Conservation (phyloP, 495 filamentous ascomycete genomes). For the Xylaria cubensis region DNA sequence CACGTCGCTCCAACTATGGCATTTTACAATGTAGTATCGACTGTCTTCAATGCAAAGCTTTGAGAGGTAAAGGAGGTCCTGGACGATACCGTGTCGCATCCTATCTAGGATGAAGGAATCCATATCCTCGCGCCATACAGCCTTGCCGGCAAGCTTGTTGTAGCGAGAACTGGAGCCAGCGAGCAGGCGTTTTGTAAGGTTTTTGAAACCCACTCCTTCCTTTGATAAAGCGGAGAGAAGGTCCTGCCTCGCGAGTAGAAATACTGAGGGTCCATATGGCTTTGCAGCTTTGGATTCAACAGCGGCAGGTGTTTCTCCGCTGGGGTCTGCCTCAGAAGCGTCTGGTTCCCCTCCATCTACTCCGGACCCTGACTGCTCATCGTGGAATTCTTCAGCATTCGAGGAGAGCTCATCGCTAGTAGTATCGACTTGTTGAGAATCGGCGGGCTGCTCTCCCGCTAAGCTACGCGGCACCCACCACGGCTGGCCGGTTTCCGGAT, state of each 20-base stretch:
- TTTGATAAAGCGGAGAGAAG: constrained; percentile 27
- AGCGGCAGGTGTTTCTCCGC: not conserved
- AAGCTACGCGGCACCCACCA: constrained; percentile 66
- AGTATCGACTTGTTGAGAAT: constrained; percentile 4
- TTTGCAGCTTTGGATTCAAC: not conserved
- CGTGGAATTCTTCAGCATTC: not conserved
- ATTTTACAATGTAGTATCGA: constrained; percentile 45
- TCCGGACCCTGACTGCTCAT: not conserved
- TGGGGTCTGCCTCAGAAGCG: not conserved
- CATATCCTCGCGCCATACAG: constrained; percentile 73
- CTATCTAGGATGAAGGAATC: constrained; percentile 60
- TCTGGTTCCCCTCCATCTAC: not conserved
- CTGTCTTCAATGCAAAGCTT: constrained; percentile 31
- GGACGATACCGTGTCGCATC: constrained; percentile 57
- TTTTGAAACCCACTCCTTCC: constrained; percentile 11
- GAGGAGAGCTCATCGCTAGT: not conserved
- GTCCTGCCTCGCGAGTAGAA: constrained; percentile 34
- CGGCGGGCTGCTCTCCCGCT: constrained; percentile 40
- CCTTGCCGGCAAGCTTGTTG: constrained; percentile 12
- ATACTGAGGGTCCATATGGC: constrained; percentile 25
- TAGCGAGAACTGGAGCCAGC: constrained; percentile 7
- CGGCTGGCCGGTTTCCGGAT: constrained; percentile 60
- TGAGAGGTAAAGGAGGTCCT: constrained; percentile 45
- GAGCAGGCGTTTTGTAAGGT: constrained; percentile 14
- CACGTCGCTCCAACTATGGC: constrained; percentile 44